phyloP scores from a whole-genome alignment of 1,284 basidiomycete genomes.

The Ustilago trichophora region DNA sequence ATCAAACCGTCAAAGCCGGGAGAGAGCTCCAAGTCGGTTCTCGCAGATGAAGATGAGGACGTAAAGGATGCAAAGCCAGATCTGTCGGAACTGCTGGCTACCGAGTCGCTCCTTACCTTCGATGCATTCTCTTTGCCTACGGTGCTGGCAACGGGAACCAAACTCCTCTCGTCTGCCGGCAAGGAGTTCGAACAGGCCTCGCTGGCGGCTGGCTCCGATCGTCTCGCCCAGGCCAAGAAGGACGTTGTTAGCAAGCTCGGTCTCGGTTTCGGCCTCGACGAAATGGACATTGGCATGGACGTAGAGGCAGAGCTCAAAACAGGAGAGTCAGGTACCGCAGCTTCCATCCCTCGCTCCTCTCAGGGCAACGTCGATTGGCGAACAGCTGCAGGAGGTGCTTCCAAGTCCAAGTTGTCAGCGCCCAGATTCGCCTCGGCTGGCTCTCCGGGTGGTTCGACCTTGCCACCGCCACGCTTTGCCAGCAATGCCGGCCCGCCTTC shows the following conservation, averaged over 20 bases:
- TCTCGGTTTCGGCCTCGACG: constrained; percentile 77
- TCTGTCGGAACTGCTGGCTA: constrained; percentile 16
- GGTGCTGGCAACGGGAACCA: constrained; percentile 77
- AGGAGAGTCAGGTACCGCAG: constrained; percentile 5
- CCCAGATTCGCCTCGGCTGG: constrained; percentile 41
- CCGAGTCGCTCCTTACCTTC: constrained; percentile 53
- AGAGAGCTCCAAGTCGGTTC: constrained; percentile 35
- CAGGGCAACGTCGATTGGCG: constrained; percentile 42
- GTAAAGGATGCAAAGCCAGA: constrained; percentile 31
- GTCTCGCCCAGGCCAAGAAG: constrained; percentile 80
- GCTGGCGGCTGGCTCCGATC: constrained; percentile 68
- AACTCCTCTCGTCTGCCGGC: constrained; percentile 84
- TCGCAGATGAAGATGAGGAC: constrained; percentile 14
- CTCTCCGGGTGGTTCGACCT: no score
- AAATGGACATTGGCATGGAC: constrained; percentile 72
- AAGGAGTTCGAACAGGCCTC: constrained; percentile 76
- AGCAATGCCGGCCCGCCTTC: constrained; percentile 22
- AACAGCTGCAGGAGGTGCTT: constrained; percentile 31
- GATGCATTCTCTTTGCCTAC: constrained; percentile 73
- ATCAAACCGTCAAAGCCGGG: constrained; percentile 36
- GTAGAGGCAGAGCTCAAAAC: constrained; percentile 65
- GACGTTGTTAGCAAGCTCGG: constrained; percentile 72
- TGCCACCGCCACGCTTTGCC: no score
- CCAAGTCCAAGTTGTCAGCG: constrained; percentile 30
- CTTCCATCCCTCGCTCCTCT: constrained; percentile 17